Conservation (phyloP, 345 rosid species). For the Salix dunnii region DNA sequence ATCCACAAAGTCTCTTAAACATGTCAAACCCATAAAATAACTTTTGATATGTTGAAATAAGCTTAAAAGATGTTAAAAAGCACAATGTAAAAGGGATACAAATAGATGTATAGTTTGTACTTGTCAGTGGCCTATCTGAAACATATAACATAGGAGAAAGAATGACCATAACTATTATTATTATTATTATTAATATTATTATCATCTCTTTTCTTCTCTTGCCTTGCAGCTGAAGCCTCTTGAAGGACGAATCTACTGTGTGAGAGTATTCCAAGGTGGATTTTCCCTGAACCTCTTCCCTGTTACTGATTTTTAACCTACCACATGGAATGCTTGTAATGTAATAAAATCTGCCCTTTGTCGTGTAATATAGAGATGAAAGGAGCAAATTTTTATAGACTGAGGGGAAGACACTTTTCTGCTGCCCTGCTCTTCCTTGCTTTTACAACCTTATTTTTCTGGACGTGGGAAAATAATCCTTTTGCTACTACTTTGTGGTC, state of each 20-base stretch:
- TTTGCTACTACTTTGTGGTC: slow-evolving; percentile 26
- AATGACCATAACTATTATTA: background rate
- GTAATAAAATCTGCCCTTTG: background rate
- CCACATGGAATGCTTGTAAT: background rate
- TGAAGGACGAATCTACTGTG: background rate
- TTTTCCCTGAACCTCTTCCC: background rate
- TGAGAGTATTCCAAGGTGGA: background rate
- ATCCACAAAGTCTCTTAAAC: too few species aligned
- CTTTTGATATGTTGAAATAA: too few species aligned
- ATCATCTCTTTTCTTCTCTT: background rate
- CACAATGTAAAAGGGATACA: too few species aligned
- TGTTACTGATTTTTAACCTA: background rate
- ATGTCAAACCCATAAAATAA: too few species aligned
- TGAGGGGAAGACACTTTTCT: slow-evolving; percentile 40
- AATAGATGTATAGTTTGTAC: too few species aligned
- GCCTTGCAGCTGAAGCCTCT: background rate
- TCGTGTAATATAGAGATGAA: slow-evolving; percentile 34
- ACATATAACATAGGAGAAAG: background rate
- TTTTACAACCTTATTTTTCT: slow-evolving; percentile 39
- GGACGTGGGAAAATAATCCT: slow-evolving; percentile 48
- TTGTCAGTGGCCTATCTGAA: background rate
- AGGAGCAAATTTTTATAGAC: slow-evolving; percentile 29
- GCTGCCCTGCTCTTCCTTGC: slow-evolving; percentile 29
- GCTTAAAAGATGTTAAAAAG: too few species aligned
- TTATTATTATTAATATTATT: background rate